A percentile compares a stretch with the other conserved stretches of the same genome.
Evolutionary conservation across 257 asterid species (phyloP).

Genomic region (Henckelia pumila): DNA sequence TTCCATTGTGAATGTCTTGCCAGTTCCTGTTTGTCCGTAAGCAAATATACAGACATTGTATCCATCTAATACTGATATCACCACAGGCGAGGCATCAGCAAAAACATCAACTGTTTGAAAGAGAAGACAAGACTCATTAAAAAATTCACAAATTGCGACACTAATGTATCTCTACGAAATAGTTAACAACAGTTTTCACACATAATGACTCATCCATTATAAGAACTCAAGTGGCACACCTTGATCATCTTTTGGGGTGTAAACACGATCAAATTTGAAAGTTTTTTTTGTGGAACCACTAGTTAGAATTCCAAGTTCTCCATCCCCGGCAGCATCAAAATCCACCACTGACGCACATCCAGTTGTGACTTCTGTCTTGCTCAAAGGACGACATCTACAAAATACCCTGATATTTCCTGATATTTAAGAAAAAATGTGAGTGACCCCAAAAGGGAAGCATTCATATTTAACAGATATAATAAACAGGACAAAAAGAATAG

Average conservation of each 20-base stretch:
- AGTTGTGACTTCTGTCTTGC: constrained; percentile 60
- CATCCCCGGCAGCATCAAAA: constrained; percentile 88
- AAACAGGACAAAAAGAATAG: neutral
- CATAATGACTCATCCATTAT: neutral
- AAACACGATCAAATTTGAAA: constrained; percentile 86
- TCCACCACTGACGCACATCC: constrained; percentile 73
- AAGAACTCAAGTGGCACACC: constrained; percentile 39
- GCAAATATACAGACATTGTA: constrained; percentile 98
- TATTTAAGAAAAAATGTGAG: constrained; percentile 23
- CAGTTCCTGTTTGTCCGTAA: constrained; percentile 98
- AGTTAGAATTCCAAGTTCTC: constrained; percentile 74
- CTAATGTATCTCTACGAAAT: neutral
- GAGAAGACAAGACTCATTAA: constrained; percentile 15
- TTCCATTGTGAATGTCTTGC: constrained; percentile 99
- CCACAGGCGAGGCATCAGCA: constrained; percentile 95
- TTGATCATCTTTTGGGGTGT: constrained; percentile 90
- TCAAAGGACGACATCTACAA: constrained; percentile 96
- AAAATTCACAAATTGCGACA: neutral
- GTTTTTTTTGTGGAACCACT: constrained; percentile 58
- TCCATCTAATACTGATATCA: constrained; percentile 87
- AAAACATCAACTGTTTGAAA: constrained; percentile 72
- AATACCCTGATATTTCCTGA: constrained; percentile 96
- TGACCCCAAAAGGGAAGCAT: constrained; percentile 4
- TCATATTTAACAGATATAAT: constrained; percentile 15
- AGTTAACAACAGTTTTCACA: neutral